Evolutionary conservation across 257 asterid genomes (phyloP), one percentile per base, ranked within the genome.

Genomic region (Plantago elongata): DNA sequence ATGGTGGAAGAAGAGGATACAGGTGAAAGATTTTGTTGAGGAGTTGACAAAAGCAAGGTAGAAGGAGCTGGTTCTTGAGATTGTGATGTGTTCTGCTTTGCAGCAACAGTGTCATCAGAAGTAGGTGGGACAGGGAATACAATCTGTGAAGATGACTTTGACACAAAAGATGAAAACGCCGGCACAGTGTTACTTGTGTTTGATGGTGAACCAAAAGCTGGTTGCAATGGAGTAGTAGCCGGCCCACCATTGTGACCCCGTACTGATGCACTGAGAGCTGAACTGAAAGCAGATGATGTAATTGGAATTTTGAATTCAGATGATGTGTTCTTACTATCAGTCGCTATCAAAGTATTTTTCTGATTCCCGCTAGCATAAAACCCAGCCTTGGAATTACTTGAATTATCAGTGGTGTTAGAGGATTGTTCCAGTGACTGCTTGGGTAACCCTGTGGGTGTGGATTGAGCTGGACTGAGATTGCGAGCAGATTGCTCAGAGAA

Each of bases 131-230:
- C 54, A 13, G 49, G 56, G 50, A 80, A 78, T 66, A 74, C 49
- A 49, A 76, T 67, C 47, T 77, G 68, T 51, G 76, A 63, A 76
- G 68, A 73, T 69, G 78, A 69, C 69, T 76, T 74, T 51, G 85
- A 54, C 55, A 16, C 63, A 64, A 64, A 63, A 58, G 84, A 71
- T 16, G 72, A 57, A 72, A 81, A 42, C 16, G 81, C 57, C 61
- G 77, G 69, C n/a, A 62, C 57, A 64, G 61, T 58, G 56, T 44
- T 57, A 54, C 65, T 76, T 56, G 79, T 14, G 45, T 73, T 69
- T 14, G 78, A 63, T 9, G 77, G 68, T 55, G 82, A 67, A 51
- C 68, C 74, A 13, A 51, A 51, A 42, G 58, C 72, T n/a, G 75
- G 61, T 65, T 61, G 73, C 45, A 11, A 68, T 45, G 74, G 60